Percentiles rank a stretch among this genome's conserved stretches.
Evolutionary conservation across 805 yeast genomes (phyloP).

Genomic region (Saccharomycopsis capsularis): DNA sequence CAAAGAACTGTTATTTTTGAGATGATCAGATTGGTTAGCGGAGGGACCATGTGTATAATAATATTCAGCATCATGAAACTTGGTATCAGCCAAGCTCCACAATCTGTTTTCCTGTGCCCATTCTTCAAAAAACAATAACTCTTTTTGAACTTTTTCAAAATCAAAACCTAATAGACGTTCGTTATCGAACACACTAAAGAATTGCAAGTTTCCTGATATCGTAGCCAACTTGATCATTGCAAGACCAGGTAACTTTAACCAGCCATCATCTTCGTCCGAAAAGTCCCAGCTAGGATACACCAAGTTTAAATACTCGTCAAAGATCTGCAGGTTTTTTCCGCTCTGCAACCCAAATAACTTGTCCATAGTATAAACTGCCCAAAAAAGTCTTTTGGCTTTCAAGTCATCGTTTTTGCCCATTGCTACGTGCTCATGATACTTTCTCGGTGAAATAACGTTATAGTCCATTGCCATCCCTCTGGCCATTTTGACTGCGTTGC

Average conservation of each 20-base stretch:
- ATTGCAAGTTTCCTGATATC: conserved; percentile 33
- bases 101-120: conserved; percentile 17
- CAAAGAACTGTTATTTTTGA: background rate
- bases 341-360: conserved; percentile 45
- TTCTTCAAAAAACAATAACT: conserved; percentile 23
- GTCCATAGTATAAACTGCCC: conserved; percentile 50
- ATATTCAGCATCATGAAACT: too few relatives aligned
- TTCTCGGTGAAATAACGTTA: conserved; percentile 25
- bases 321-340: conserved; percentile 37
- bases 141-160: conserved; percentile 16
- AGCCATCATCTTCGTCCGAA: conserved; percentile 34
- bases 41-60: too few relatives aligned
- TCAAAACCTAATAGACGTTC: conserved; percentile 17
- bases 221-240: conserved; percentile 40
- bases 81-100: too few relatives aligned
- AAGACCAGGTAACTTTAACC: conserved; percentile 42
- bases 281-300: conserved; percentile 26
- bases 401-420: too few relatives aligned
- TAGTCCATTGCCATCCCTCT: conserved; percentile 38
- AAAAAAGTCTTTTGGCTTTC: conserved; percentile 47
- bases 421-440: too few relatives aligned
- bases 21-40: background rate
- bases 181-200: conserved; percentile 25
- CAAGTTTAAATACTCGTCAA: conserved; percentile 33
- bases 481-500: conserved; percentile 37